Base-by-base conservation (phyloP, 768 basidiomycete species). In the Xanthoconium purpureum region DNA sequence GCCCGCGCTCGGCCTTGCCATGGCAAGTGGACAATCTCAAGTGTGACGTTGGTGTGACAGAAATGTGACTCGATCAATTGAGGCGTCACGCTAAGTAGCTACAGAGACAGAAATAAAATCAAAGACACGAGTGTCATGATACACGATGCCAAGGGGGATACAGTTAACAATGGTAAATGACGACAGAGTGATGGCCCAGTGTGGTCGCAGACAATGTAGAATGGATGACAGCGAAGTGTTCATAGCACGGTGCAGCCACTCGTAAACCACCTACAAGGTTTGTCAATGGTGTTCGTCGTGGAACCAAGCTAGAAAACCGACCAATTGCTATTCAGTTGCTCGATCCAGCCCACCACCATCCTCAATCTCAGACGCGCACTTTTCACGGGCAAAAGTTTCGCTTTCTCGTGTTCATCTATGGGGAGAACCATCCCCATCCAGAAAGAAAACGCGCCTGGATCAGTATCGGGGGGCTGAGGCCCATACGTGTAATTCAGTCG, bases 261-360 rank as follows among this genome's bases (percentile, higher is more conserved):
- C 59, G 84, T 79, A 68, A 88, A 89, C 88, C 88, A 89, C 87
- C 87, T 89, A 69, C 58, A 66, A 63, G 63, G 45, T 36, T 24
- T 38, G 39, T 65, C 47, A 67, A 52, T 28, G 46, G 38, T 28
- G 65, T 55, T 64, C 60, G 45, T 50, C 17, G 56, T 52, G 44
- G 61, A 57, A 64, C 57, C 48, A 38, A 29, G 35, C 2, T n/a
- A 55, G 35, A 43, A 47, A 18, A 60, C 70, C 54, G 67, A 84
- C 84, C 84, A 85, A 47, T 80, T 77, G 52, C 77, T 76, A 50
- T 80, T 76, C 54, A 90, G 73, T 66, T 84, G 81, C 74, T 97
- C 93, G 65, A 98, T 95, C 96, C 96, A 98, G 65, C 93, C 89
- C 29, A 91, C 90, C 55, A 97, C 88, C 63, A 98, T 78, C 54